phyloP scores from a whole-genome alignment of 768 basidiomycete species.

The Russula ochroleuca region DNA sequence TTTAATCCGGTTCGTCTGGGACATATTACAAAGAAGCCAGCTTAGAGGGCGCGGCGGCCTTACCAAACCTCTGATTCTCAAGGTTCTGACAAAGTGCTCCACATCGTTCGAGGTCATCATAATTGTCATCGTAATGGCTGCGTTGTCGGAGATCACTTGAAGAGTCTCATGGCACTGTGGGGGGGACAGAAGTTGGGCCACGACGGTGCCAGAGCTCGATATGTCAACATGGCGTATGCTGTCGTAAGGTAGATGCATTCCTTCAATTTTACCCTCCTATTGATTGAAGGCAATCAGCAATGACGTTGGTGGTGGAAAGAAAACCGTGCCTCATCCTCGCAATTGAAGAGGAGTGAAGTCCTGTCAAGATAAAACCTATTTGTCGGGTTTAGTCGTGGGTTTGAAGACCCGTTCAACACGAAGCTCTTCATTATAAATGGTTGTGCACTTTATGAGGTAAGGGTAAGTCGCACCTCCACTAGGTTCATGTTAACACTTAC shows the following conservation, averaged over 20 bases:
- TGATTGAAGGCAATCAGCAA: neutral
- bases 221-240: constrained; percentile 11
- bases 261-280: constrained; percentile 25
- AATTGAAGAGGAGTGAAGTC: constrained; percentile 24
- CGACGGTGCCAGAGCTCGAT: constrained; percentile 18
- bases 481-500: constrained; percentile 9
- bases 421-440: constrained; percentile 23
- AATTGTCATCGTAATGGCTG: constrained; percentile 8
- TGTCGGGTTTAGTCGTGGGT: constrained; percentile 1
- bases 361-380: constrained; percentile 25
- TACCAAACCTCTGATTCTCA: constrained; percentile 19
- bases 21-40: neutral
- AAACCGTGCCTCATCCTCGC: constrained; percentile 21
- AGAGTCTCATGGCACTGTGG: constrained; percentile 18
- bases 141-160: neutral
- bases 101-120: constrained; percentile 3
- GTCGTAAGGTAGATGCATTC: constrained; percentile 15
- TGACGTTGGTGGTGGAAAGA: neutral
- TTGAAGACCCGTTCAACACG: constrained; percentile 5
- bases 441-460: constrained; percentile 15
- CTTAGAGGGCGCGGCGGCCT: neutral
- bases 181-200: constrained; percentile 1
- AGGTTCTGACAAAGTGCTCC: constrained; percentile 10
- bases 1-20: constrained; percentile 11
- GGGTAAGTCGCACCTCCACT: neutral